Percentiles rank a stretch among this genome's conserved stretches.
Conservation (phyloP, 2,329 filamentous ascomycete genomes). For the Stemphylium lycopersici region DNA sequence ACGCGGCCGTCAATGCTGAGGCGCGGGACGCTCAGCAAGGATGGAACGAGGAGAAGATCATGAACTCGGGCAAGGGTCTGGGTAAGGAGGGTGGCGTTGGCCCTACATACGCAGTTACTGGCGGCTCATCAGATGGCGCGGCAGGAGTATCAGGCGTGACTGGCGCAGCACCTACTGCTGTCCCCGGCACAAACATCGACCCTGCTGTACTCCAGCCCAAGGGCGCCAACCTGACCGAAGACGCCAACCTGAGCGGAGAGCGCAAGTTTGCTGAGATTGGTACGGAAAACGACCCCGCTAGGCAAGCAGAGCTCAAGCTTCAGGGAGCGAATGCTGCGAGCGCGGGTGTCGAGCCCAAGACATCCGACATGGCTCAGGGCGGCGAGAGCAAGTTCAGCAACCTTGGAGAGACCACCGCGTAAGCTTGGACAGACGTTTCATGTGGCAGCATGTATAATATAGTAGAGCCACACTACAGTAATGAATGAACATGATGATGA, state of each 20-base stretch:
- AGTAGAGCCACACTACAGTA: background rate
- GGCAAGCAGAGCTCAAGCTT: constrained; percentile 53
- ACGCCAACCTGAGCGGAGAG: constrained; percentile 33
- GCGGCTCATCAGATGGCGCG: constrained; percentile 42
- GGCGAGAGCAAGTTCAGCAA: constrained; percentile 33
- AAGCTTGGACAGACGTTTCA: background rate
- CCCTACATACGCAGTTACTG: constrained; percentile 41
- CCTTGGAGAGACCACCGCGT: constrained; percentile 19
- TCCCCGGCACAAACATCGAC: constrained; percentile 39
- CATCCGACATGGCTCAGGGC: constrained; percentile 22
- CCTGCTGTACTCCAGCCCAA: constrained; percentile 53
- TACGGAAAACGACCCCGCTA: constrained; percentile 60
- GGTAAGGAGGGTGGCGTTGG: constrained; percentile 46
- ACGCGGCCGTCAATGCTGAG: constrained; percentile 55
- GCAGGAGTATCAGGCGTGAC: constrained; percentile 27
- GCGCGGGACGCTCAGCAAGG: constrained; percentile 52
- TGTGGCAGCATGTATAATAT: constrained; percentile 3
- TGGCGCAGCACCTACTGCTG: constrained; percentile 47
- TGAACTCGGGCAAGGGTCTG: constrained; percentile 49
- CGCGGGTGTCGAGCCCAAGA: constrained; percentile 26
- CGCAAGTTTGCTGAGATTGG: constrained; percentile 55
- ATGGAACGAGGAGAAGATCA: constrained; percentile 49
- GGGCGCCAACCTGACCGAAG: constrained; percentile 59
- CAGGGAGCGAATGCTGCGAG: constrained; percentile 41
- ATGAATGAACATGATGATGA: constrained; percentile 1